Evolutionary conservation across 78 protist genomes (phyloP).

Genomic region (Dictyostelium intermedium): DNA sequence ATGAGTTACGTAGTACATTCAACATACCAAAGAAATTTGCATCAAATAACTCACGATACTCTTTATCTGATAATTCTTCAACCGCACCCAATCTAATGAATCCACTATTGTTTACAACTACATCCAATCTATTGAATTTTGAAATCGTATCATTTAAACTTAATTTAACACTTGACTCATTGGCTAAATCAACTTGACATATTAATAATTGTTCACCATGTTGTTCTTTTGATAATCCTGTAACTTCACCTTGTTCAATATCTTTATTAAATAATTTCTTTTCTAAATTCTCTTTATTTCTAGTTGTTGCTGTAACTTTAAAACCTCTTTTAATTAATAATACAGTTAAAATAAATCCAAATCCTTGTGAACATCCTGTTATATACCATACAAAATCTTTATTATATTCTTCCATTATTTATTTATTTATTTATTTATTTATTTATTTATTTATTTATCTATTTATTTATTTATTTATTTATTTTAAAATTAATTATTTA

Average conservation of each 20-base stretch:
- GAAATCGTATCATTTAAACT: neutral
- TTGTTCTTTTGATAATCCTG: neutral
- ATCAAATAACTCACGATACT: constrained; percentile 23
- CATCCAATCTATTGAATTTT: constrained; percentile 27
- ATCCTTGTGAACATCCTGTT: constrained; percentile 45
- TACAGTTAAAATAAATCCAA: neutral
- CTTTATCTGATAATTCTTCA: constrained; percentile 6
- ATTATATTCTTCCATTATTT: neutral
- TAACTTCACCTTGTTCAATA: neutral
- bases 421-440: neutral
- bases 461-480: no score
- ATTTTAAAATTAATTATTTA: neutral
- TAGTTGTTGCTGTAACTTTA: constrained; percentile 16
- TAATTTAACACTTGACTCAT: neutral
- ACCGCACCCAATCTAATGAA: neutral
- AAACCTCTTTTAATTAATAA: constrained; percentile 15
- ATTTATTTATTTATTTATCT: neutral
- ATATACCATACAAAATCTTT: constrained; percentile 25
- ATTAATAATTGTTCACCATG: constrained; percentile 4
- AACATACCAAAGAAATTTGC: constrained; percentile 31
- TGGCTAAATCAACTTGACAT: neutral
- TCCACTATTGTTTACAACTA: constrained; percentile 41
- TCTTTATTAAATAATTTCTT: neutral
- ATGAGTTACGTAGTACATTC: constrained; percentile 16
- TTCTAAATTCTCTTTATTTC: constrained; percentile 12